Percentiles rank a stretch among this genome's conserved stretches.
These are phyloP conservation scores for Acanthochlamys bracteata DNA, from an alignment of 106 monocot species.

Conservation along the genomic window DNA sequence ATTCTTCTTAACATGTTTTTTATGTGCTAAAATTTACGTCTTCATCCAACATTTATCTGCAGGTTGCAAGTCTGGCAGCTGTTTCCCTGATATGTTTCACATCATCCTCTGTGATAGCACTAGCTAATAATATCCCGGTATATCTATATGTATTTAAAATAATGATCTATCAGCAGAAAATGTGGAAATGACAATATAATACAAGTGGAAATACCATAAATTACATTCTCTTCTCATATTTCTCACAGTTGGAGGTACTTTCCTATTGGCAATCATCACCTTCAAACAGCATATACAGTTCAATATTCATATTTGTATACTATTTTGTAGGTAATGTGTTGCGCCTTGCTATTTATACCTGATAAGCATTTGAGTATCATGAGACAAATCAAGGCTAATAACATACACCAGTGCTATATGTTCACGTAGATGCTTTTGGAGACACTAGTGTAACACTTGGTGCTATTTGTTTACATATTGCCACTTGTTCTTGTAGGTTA, in stretches of 20 bases:
- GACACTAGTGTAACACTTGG: too few relatives aligned
- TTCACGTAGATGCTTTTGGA: too few relatives aligned
- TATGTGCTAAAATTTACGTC: too few relatives aligned
- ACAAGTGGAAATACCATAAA: not conserved
- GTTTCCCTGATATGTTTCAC: conserved; percentile 79
- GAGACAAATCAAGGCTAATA: too few relatives aligned
- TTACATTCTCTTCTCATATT: not conserved
- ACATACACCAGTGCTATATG: too few relatives aligned
- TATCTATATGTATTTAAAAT: too few relatives aligned
- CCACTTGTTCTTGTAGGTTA: conserved; percentile 29
- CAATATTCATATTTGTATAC: conserved; percentile 59
- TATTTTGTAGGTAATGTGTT: conserved; percentile 48
- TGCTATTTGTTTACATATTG: too few relatives aligned
- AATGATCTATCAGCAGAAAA: too few relatives aligned
- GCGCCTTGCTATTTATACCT: too few relatives aligned
- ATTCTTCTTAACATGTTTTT: too few relatives aligned
- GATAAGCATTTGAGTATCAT: too few relatives aligned
- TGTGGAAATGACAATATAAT: too few relatives aligned
- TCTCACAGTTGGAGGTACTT: conserved; percentile 43
- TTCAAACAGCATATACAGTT: conserved; percentile 23
- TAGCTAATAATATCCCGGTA: conserved; percentile 73
- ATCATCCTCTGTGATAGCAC: conserved; percentile 49
- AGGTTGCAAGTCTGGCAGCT: conserved; percentile 90
- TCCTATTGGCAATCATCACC: conserved; percentile 25
- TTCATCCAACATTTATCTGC: conserved; percentile 1